Evolutionary conservation across 305 asterid genomes (phyloP).

Genomic region (Fraxinus albicans): DNA sequence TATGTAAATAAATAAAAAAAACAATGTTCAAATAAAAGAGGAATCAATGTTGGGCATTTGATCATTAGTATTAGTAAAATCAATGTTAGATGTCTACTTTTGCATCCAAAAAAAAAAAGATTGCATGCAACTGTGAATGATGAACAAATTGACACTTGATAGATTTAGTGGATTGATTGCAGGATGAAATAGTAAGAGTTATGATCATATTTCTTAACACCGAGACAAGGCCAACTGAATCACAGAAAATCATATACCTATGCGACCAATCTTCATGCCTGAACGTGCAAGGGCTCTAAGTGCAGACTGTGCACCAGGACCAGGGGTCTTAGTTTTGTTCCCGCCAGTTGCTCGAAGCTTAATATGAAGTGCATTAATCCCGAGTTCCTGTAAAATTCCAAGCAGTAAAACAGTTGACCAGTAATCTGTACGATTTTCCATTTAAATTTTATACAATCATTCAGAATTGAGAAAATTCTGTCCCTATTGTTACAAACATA

Average conservation of each 20-base stretch:
- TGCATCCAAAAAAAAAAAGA: not conserved
- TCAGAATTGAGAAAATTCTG: not conserved
- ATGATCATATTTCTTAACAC: not conserved
- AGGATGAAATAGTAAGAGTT: not conserved
- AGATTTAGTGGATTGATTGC: not conserved
- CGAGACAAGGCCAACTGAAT: not conserved
- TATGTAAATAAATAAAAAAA: not conserved
- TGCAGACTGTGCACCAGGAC: conserved; percentile 5
- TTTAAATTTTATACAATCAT: not conserved
- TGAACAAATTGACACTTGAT: not conserved
- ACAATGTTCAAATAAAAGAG: not conserved
- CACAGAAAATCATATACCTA: not conserved
- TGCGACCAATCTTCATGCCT: conserved; percentile 3
- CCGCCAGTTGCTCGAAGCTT: conserved; percentile 1
- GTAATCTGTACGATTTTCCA: not conserved
- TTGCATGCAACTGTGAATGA: not conserved
- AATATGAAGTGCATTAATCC: not conserved
- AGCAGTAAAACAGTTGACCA: not conserved
- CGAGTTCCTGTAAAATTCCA: not conserved
- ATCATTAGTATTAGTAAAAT: not conserved
- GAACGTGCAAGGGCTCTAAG: conserved; percentile 4
- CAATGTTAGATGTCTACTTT: not conserved
- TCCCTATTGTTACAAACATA: not conserved
- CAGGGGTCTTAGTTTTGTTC: not conserved
- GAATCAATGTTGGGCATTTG: not conserved